phyloP scores from a whole-genome alignment of 192 early-diverging fungal genomes.

The Haplosporangium gracile region DNA sequence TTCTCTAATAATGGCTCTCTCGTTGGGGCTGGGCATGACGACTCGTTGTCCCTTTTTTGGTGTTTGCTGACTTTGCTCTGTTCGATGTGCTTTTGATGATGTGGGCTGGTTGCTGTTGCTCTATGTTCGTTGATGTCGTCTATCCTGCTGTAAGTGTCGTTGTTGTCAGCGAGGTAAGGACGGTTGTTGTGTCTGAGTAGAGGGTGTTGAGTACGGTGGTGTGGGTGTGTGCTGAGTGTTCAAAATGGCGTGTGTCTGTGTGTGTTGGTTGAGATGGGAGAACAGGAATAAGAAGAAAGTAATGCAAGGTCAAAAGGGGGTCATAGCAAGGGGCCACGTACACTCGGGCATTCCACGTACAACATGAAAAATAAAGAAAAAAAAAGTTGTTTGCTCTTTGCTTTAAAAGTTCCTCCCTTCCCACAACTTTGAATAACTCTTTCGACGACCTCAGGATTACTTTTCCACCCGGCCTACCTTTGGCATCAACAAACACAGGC shows the following conservation, averaged over 20 bases:
- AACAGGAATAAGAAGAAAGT: background rate
- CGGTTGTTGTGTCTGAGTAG: background rate
- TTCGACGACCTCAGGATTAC: background rate
- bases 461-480: background rate
- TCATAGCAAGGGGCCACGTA: background rate
- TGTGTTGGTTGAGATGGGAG: background rate
- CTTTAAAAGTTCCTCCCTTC: no score
- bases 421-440: no score
- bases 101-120: background rate
- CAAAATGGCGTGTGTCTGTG: background rate
- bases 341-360: background rate
- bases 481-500: background rate
- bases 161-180: background rate
- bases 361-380: background rate
- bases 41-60: background rate
- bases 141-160: no score
- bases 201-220: background rate
- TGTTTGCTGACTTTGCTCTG: background rate
- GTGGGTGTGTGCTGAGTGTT: background rate
- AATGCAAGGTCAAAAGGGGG: background rate
- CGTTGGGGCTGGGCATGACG: constrained; percentile 57
- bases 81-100: background rate
- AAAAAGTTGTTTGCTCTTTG: background rate
- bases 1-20: constrained; percentile 77
- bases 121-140: no score